Evolutionary conservation across 345 rosid genomes (phyloP).

Genomic region (Salix brachista): DNA sequence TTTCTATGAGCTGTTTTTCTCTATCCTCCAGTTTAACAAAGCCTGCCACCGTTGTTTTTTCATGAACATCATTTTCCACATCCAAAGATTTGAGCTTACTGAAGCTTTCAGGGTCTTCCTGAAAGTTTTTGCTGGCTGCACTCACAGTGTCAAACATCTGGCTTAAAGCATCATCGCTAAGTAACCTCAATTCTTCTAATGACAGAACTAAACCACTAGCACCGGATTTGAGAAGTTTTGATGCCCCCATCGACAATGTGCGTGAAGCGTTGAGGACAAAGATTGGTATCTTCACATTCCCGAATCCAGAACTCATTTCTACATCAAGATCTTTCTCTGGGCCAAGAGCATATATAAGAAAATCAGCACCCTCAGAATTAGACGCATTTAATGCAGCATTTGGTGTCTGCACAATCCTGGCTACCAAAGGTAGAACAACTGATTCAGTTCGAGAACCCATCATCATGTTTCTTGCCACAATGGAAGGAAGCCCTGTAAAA

Average conservation of each 20-base stretch:
- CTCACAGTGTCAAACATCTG: slow-evolving; percentile 36
- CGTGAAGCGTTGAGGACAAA: slow-evolving; percentile 32
- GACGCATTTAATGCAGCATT: slow-evolving; percentile 63
- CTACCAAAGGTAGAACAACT: slow-evolving; percentile 81
- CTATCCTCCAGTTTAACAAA: slow-evolving; percentile 61
- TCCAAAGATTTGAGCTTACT: slow-evolving; percentile 19
- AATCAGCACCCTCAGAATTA: slow-evolving; percentile 95
- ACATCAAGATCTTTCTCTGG: slow-evolving; percentile 36
- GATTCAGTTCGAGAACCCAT: slow-evolving; percentile 59
- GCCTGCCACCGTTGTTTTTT: slow-evolving; percentile 41
- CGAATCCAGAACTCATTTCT: slow-evolving; percentile 36
- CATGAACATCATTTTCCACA: slow-evolving; percentile 22
- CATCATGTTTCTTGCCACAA: slow-evolving; percentile 89
- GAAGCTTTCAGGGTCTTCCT: slow-evolving; percentile 22
- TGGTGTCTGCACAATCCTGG: slow-evolving; percentile 60
- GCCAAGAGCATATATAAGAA: slow-evolving; percentile 48
- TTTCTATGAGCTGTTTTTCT: slow-evolving; percentile 60
- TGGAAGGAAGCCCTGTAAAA: slow-evolving; percentile 72
- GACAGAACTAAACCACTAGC: slow-evolving; percentile 80
- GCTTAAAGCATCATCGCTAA: slow-evolving; percentile 44
- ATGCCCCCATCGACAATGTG: slow-evolving; percentile 27
- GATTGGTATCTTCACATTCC: slow-evolving; percentile 62
- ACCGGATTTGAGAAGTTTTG: slow-evolving; percentile 43
- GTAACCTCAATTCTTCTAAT: slow-evolving; percentile 57
- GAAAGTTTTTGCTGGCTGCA: slow-evolving; percentile 21